phyloP scores from a whole-genome alignment of 768 basidiomycete species.

The Pleurotus citrinopileatus region DNA sequence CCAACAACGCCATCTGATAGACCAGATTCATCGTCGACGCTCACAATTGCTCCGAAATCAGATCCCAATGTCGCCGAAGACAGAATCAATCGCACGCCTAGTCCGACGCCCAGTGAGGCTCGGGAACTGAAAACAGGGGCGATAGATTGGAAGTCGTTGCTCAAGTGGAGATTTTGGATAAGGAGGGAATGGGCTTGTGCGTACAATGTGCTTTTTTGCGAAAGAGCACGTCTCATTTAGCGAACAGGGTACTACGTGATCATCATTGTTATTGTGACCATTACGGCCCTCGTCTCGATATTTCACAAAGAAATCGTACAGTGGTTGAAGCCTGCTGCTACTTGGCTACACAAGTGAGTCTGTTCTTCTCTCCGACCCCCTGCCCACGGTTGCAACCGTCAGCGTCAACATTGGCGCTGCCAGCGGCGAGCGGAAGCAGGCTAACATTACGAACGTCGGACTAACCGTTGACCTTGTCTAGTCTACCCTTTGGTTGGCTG shows the following conservation, averaged over 20 bases:
- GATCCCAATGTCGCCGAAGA: constrained; percentile 15
- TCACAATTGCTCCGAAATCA: constrained; percentile 15
- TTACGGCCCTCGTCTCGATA: constrained; percentile 53
- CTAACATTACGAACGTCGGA: not conserved
- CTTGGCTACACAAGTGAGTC: constrained; percentile 60
- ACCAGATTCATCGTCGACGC: not conserved
- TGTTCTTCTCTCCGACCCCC: not conserved
- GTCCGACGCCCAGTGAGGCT: constrained; percentile 62
- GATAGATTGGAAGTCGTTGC: constrained; percentile 42
- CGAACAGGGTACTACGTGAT: constrained; percentile 56
- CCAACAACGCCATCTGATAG: not conserved
- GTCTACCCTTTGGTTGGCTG: constrained; percentile 60
- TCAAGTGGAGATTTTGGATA: constrained; percentile 49
- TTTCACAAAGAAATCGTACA: constrained; percentile 73
- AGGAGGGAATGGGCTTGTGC: constrained; percentile 55
- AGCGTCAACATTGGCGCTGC: not conserved
- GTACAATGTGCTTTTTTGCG: constrained; percentile 19
- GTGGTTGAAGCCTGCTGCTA: constrained; percentile 63
- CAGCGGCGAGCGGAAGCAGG: not conserved
- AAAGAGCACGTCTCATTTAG: constrained; percentile 15
- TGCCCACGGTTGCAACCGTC: constrained; percentile 1
- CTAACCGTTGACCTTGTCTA: constrained; percentile 18
- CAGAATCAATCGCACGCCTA: constrained; percentile 44
- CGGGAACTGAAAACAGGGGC: constrained; percentile 34
- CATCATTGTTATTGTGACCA: constrained; percentile 40